Percentiles rank a stretch among this genome's conserved stretches.
phyloP scores from a whole-genome alignment of 1,284 basidiomycete species.

The Marasmius sp. region DNA sequence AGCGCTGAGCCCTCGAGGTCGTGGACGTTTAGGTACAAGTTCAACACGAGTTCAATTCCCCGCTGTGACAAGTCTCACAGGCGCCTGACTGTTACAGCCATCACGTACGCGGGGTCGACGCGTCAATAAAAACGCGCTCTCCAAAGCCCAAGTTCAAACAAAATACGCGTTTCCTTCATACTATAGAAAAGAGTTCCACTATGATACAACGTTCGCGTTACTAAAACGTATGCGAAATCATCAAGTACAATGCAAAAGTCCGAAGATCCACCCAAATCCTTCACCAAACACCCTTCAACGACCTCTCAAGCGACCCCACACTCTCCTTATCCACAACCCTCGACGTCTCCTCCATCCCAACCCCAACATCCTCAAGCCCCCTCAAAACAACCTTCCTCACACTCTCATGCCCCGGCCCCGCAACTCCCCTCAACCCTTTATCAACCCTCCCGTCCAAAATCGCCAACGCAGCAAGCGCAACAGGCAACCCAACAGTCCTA shows the following conservation, averaged over 20 bases:
- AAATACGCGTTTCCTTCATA: too few relatives aligned
- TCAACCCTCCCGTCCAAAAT: slow-evolving; percentile 70
- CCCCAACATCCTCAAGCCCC: slow-evolving; percentile 59
- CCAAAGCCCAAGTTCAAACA: too few relatives aligned
- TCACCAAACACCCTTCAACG: background rate
- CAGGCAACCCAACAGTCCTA: slow-evolving; percentile 83
- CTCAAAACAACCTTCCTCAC: slow-evolving; percentile 65
- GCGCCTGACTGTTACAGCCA: too few relatives aligned
- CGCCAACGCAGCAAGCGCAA: slow-evolving; percentile 75
- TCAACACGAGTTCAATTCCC: too few relatives aligned
- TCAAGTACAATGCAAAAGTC: background rate
- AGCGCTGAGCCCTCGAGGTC: too few relatives aligned
- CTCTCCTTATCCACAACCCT: slow-evolving; percentile 6
- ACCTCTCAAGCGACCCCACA: slow-evolving; percentile 1
- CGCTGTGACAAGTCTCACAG: too few relatives aligned
- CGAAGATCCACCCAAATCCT: background rate
- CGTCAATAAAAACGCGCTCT: too few relatives aligned
- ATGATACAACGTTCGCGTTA: too few relatives aligned
- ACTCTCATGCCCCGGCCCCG: slow-evolving; percentile 59
- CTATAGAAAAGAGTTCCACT: too few relatives aligned
- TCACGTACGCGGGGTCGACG: too few relatives aligned
- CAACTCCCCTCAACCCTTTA: slow-evolving; percentile 54
- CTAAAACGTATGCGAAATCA: too few relatives aligned
- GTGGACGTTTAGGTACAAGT: too few relatives aligned
- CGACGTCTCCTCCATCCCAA: slow-evolving; percentile 65